phyloP scores from a whole-genome alignment of 352 stramenopile species.

The Pythium brachiatum region DNA sequence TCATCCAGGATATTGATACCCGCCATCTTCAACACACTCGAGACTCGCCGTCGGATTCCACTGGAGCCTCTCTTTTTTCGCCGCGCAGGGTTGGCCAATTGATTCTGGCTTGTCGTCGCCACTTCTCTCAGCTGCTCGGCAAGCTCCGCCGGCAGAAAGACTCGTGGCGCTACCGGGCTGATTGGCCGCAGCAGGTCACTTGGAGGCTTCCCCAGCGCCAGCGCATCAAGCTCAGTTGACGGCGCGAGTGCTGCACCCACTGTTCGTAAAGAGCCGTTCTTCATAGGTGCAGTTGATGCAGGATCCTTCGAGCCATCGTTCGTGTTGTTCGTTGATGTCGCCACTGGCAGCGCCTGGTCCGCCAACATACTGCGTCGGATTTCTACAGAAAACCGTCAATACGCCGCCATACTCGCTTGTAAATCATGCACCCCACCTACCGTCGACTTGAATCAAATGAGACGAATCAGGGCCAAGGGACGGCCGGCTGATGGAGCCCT shows the following conservation, averaged over 20 bases:
- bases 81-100: neutral
- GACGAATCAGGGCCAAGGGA: conserved; percentile 7
- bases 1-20: conserved; percentile 34
- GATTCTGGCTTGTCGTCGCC: neutral
- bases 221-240: neutral
- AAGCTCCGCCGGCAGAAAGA: conserved; percentile 8
- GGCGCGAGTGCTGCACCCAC: neutral
- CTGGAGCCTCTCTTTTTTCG: neutral
- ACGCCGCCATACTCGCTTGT: too few relatives aligned
- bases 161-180: neutral
- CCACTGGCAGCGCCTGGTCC: neutral
- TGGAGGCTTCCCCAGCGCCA: neutral
- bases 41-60: conserved; percentile 25
- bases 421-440: neutral
- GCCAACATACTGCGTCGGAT: conserved; percentile 7
- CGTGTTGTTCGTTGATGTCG: neutral
- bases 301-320: neutral
- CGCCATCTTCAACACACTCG: conserved; percentile 31
- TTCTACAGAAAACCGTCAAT: neutral
- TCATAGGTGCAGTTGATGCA: too few relatives aligned
- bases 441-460: conserved; percentile 2
- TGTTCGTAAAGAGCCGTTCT: neutral
- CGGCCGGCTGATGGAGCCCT: neutral
- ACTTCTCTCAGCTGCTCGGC: conserved; percentile 11
- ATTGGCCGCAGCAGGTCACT: neutral